These are phyloP conservation scores for Phaeosphaeriaceae sp. DNA, from an alignment of 2,329 filamentous ascomycete species.

Conservation along the genomic window DNA sequence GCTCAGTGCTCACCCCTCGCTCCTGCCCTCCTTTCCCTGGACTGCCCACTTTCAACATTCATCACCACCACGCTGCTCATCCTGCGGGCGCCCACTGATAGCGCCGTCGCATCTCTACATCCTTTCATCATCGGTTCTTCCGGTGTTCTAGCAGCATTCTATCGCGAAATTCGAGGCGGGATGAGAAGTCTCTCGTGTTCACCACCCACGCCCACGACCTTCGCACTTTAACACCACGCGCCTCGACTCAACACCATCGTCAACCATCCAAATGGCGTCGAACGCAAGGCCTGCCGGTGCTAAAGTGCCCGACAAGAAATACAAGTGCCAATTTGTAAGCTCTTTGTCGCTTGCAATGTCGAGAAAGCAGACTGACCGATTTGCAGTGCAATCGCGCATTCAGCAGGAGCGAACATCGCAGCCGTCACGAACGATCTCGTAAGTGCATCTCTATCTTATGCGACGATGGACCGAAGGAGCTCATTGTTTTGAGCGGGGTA, in stretches of 20 bases:
- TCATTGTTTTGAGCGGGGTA: constrained; percentile 31
- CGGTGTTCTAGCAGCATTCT: background rate
- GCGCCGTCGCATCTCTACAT: constrained; percentile 2
- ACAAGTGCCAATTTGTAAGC: constrained; percentile 64
- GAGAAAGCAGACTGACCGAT: background rate
- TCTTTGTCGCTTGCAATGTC: background rate
- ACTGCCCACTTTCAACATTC: constrained; percentile 17
- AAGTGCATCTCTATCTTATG: constrained; percentile 60
- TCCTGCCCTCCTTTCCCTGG: background rate
- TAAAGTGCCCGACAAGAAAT: constrained; percentile 89
- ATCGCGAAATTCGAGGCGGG: background rate
- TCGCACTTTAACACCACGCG: constrained; percentile 47
- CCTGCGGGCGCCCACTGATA: constrained; percentile 30
- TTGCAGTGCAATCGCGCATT: constrained; percentile 92
- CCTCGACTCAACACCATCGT: constrained; percentile 18
- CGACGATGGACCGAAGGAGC: constrained; percentile 25
- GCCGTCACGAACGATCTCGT: constrained; percentile 97
- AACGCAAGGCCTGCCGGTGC: constrained; percentile 71
- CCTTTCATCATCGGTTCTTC: constrained; percentile 1
- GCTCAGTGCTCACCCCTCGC: no score
- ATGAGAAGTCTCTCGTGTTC: background rate
- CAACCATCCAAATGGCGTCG: constrained; percentile 66
- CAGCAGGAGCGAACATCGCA: constrained; percentile 95
- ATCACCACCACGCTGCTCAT: constrained; percentile 30
- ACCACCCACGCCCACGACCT: constrained; percentile 1